Evolutionary conservation across 257 asterid species (phyloP), one percentile per base, ranked within the genome.

Genomic region (Nicotiana tomentosiformis): DNA sequence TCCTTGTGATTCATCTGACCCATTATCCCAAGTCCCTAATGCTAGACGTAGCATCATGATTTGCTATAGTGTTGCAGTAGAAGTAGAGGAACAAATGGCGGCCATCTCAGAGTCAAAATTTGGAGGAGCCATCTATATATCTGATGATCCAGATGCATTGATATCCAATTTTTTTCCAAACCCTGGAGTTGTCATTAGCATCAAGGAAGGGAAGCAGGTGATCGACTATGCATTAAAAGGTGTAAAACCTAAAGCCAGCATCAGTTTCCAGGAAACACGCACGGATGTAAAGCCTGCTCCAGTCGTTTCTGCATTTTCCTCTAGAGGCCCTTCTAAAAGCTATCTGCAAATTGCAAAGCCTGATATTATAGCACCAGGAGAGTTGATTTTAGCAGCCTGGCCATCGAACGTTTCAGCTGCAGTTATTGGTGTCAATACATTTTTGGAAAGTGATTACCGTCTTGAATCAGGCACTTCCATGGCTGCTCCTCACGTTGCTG

Each of bases 301-400:
- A 16, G 26, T 29, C 1, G 80, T 74, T 74, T 74, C 80, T 14
- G 16, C 2, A 26, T 74, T 74, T 74, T 74, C 80, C 16, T 74
- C 80, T 0, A 74, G 80, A 51, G 46, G 80, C 29, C 80, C 80
- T 23, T 74, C 80, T 1, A 15, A 0, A 15, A 74, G 80, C 64
- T 74, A 51, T 26, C 80, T 74, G 26, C 46, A 6, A 49, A 16
- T 51, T 7, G 10, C 29, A 26, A 74, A 74, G 64, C 80, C 80
- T 5, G 80, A 74, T 74, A 74, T 49, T 74, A 2, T 74, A 7
- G 80, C 80, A 74, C 80, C 80, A 23, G 80, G 80, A 29, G 80
- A 3, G 80, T 29, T 74, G 53, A 74, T 74, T 74, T 53, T 53
- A 49, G 64, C 64, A 74, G 80, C 64, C 62, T 74, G 80, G 80